phyloP scores from a whole-genome alignment of 768 basidiomycete genomes.

The Boletus rubescentipes region DNA sequence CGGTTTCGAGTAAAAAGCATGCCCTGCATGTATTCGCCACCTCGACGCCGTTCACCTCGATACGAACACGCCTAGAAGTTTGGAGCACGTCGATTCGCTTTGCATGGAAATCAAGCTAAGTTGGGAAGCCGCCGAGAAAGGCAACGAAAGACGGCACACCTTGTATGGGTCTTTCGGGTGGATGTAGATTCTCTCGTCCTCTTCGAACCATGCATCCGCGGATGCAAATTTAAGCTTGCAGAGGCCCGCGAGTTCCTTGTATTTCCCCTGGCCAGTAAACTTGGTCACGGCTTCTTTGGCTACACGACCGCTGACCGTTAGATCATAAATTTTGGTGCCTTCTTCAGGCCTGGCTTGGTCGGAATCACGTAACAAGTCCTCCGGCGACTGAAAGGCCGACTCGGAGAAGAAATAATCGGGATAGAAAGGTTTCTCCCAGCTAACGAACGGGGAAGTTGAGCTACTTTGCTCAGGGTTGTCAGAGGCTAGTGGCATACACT shows the following conservation, averaged over 20 bases:
- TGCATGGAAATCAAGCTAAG: background rate
- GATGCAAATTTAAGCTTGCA: slow-evolving; percentile 48
- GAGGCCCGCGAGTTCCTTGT: slow-evolving; percentile 44
- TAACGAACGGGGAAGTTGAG: slow-evolving; percentile 20
- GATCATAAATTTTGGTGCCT: slow-evolving; percentile 41
- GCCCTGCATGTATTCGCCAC: slow-evolving; percentile 57
- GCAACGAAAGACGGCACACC: slow-evolving; percentile 33
- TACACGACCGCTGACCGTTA: slow-evolving; percentile 41
- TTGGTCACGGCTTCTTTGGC: slow-evolving; percentile 41
- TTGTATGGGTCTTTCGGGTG: slow-evolving; percentile 74
- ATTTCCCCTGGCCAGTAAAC: slow-evolving; percentile 27
- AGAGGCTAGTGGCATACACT: slow-evolving; percentile 44
- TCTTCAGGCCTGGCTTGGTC: slow-evolving; percentile 31
- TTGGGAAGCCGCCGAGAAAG: background rate
- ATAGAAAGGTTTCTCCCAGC: slow-evolving; percentile 57
- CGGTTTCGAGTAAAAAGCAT: slow-evolving; percentile 57
- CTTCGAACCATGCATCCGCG: slow-evolving; percentile 67
- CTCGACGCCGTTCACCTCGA: slow-evolving; percentile 62
- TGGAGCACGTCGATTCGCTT: slow-evolving; percentile 62
- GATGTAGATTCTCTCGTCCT: slow-evolving; percentile 58
- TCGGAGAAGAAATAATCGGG: slow-evolving; percentile 55
- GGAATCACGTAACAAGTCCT: slow-evolving; percentile 36
- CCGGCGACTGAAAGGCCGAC: slow-evolving; percentile 40
- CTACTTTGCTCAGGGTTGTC: background rate
- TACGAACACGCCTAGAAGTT: slow-evolving; percentile 59